Base-by-base conservation (phyloP, 768 basidiomycete genomes). In the Tephrocybe sp. region DNA sequence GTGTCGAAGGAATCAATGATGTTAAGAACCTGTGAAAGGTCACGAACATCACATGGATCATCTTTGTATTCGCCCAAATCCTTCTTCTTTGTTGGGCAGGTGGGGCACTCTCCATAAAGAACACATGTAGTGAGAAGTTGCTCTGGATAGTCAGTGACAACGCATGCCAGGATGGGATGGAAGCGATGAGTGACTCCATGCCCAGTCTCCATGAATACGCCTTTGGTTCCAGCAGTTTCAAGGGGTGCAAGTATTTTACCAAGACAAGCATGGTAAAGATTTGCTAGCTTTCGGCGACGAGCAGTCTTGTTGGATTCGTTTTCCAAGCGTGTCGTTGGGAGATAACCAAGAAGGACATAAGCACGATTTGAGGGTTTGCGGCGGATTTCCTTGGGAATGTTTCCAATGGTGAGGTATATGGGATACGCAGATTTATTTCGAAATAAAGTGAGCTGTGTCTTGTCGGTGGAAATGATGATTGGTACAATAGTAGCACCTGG, bases 331-430 rank as follows among this genome's bases (percentile, higher is more conserved):
- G 59, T 57, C 0, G 69, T 68, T 0, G 74, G 73, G 0, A 78
- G 60, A 47, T 77, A 77, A 0, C 59, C 76, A 0, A 79, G n/a
- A 0, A 78, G 61, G 1, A 76, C 56, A 7, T 64, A 53, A 0
- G 63, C 72, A 16, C 57, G 64, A 4, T 44, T 44, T 72, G 65
- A 69, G 1, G 72, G 70, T 43, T 74, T 63, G 1, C 68, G 61
- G 0, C 66, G 64, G 11, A 72, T 65, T 0, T 65, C 56, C 45
- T 77, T 77, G 0, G 66, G 60, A 4, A 78, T 60, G 45, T 76
- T 76, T 0, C 74, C 74, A 41, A 78, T 68, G 0, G 77, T 73
- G 8, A 78, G 44, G 51, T 80, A 80, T 0, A 79, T 63, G 0
- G 77, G 76, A 55, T 73, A 77, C 4, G 72, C 70, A 16, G 53